phyloP scores from a whole-genome alignment of 208 protist species.

The Herpetomonas samuelpessoai region DNA sequence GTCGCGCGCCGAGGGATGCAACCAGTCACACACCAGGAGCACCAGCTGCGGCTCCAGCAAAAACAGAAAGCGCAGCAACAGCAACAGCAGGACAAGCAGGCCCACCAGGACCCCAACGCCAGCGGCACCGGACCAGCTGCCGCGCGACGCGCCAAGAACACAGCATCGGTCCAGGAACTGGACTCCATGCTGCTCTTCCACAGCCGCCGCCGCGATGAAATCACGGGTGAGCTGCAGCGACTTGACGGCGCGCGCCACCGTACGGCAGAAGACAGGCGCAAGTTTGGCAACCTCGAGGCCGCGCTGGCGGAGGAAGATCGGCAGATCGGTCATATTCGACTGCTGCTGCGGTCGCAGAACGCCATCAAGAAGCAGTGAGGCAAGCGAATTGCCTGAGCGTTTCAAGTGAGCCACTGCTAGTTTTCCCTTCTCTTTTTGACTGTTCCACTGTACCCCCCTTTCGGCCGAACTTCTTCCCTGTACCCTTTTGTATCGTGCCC shows the following conservation, averaged over 20 bases:
- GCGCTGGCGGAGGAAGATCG: conserved; percentile 44
- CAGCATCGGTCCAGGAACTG: conserved; percentile 30
- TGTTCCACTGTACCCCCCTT: too few species aligned
- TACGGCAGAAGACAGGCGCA: conserved; percentile 43
- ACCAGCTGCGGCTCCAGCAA: not conserved
- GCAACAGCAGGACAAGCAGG: not conserved
- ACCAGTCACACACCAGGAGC: not conserved
- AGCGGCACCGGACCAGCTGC: not conserved
- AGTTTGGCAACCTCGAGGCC: conserved; percentile 40
- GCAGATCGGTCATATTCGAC: conserved; percentile 49
- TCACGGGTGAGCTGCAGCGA: conserved; percentile 49
- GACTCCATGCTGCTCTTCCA: conserved; percentile 53
- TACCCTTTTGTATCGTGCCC: too few species aligned
- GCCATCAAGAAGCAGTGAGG: conserved; percentile 14
- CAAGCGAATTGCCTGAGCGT: not conserved
- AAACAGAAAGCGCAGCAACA: not conserved
- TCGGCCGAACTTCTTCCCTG: too few species aligned
- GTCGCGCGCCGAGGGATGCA: not conserved
- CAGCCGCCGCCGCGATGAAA: conserved; percentile 50
- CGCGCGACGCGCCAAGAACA: conserved; percentile 2
- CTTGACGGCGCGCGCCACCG: conserved; percentile 50
- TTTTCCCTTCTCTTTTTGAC: not conserved
- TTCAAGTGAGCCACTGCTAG: not conserved
- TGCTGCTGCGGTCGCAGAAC: conserved; percentile 41
- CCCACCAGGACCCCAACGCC: not conserved